phyloP scores from a whole-genome alignment of 148 eudicot genomes.

The Simmondsia chinensis region DNA sequence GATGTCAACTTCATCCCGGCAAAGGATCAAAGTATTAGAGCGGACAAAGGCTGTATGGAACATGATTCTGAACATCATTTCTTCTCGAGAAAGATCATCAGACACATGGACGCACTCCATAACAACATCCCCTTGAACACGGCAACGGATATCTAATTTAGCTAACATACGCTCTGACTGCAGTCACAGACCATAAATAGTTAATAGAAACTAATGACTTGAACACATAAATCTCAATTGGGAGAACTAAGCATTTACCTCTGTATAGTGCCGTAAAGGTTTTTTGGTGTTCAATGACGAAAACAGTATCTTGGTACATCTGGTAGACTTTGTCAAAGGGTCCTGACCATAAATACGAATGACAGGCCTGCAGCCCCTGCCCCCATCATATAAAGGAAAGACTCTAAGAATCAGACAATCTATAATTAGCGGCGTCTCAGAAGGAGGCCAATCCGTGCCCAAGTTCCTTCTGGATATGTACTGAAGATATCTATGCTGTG shows the following conservation, averaged over 20 bases:
- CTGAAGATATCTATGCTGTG: slow-evolving; percentile 70
- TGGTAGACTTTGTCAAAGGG: slow-evolving; percentile 33
- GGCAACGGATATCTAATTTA: slow-evolving; percentile 57
- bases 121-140: slow-evolving; percentile 78
- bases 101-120: slow-evolving; percentile 66
- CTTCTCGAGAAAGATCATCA: slow-evolving; percentile 44
- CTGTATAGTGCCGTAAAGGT: slow-evolving; percentile 29
- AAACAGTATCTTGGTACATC: slow-evolving; percentile 52
- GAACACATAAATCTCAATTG: no score
- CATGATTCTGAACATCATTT: slow-evolving; percentile 72
- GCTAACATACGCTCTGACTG: slow-evolving; percentile 66
- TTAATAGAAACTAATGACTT: slow-evolving; percentile 3
- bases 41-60: slow-evolving; percentile 72
- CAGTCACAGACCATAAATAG: slow-evolving; percentile 20
- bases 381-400: slow-evolving; percentile 43
- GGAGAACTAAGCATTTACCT: slow-evolving; percentile 35
- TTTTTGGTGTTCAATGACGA: slow-evolving; percentile 47
- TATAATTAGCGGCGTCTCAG: slow-evolving; percentile 39
- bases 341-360: slow-evolving; percentile 68
- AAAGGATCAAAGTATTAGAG: slow-evolving; percentile 47
- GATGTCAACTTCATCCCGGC: slow-evolving; percentile 65
- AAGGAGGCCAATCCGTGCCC: slow-evolving; percentile 59
- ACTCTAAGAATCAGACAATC: slow-evolving; percentile 48
- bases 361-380: slow-evolving; percentile 56
- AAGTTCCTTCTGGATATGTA: slow-evolving; percentile 48